These are phyloP conservation scores for Fusarium buxicola DNA, from an alignment of 2,329 filamentous ascomycete species.

Conservation along the genomic window DNA sequence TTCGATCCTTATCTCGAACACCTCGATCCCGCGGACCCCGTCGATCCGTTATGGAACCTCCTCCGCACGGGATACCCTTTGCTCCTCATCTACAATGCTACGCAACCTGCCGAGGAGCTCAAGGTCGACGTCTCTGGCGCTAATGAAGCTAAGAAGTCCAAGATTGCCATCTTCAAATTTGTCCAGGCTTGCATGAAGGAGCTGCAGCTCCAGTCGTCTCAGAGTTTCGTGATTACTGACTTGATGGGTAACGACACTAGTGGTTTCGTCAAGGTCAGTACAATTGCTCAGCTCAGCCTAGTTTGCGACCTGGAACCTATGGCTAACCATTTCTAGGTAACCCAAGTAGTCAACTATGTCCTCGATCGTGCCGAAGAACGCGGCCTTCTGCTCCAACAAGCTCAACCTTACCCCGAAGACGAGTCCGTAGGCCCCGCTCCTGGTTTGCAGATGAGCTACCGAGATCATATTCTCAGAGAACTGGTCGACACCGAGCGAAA, in stretches of 20 bases:
- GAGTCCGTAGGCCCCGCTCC: constrained; percentile 61
- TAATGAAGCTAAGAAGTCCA: constrained; percentile 80
- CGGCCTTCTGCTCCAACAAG: constrained; percentile 76
- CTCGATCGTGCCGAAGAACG: constrained; percentile 86
- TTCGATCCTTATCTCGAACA: constrained; percentile 81
- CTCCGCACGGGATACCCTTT: constrained; percentile 87
- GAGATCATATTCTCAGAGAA: constrained; percentile 91
- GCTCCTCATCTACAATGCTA: constrained; percentile 87
- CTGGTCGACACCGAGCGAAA: constrained; percentile 95
- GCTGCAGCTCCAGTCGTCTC: constrained; percentile 79
- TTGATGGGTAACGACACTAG: constrained; percentile 94
- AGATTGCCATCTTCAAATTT: constrained; percentile 92
- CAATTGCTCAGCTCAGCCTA: neutral
- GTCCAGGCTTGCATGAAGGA: constrained; percentile 89
- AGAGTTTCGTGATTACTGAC: constrained; percentile 93
- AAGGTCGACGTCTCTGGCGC: constrained; percentile 71
- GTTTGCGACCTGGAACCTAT: neutral
- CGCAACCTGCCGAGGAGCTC: constrained; percentile 77
- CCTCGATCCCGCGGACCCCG: constrained; percentile 79
- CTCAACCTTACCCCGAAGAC: constrained; percentile 68
- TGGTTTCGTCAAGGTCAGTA: constrained; percentile 89
- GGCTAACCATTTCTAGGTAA: constrained; percentile 64
- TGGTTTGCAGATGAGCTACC: constrained; percentile 76
- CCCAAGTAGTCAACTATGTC: constrained; percentile 90
- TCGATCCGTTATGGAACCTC: constrained; percentile 90